A percentile compares a stretch with the other conserved stretches of the same genome.
These are phyloP conservation scores for Teratosphaeria gauchensis DNA, from an alignment of 2,329 filamentous ascomycete genomes.

Conservation along the genomic window DNA sequence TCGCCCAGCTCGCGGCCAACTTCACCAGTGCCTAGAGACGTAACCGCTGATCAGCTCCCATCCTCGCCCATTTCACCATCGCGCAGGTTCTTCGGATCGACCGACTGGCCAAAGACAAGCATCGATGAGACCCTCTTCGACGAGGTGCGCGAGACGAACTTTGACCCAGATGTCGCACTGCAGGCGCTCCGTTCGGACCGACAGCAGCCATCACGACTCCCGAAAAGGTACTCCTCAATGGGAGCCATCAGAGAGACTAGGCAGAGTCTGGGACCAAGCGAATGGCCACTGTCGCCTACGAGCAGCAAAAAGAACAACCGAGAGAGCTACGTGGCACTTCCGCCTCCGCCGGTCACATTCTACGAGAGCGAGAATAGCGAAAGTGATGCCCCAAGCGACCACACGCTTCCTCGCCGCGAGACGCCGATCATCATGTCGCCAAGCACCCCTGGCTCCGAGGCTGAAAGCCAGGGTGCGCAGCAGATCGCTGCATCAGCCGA, in stretches of 20 bases:
- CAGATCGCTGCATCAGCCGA: not conserved
- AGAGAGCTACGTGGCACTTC: not conserved
- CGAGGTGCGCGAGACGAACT: conserved; percentile 14
- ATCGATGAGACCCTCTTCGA: conserved; percentile 19
- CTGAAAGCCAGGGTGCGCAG: not conserved
- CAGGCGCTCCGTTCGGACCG: conserved; percentile 6
- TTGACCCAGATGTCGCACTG: conserved; percentile 9
- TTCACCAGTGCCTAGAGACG: not conserved
- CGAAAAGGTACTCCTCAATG: conserved; percentile 15
- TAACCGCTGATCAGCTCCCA: not conserved
- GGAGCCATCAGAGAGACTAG: conserved; percentile 7
- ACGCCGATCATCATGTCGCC: not conserved
- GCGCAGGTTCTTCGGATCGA: not conserved
- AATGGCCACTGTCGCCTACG: not conserved
- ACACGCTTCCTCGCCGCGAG: not conserved
- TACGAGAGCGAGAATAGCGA: conserved; percentile 1
- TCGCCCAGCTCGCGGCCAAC: conserved; percentile 9
- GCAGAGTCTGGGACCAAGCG: not conserved
- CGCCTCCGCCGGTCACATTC: not conserved
- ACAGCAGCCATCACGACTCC: conserved; percentile 1
- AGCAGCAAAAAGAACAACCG: not conserved
- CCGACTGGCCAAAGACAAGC: not conserved
- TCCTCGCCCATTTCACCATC: not conserved
- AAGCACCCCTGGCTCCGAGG: not conserved
- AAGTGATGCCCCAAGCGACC: not conserved